Evolutionary conservation across 1,284 basidiomycete species (phyloP).

Genomic region (Peniophora sp.): DNA sequence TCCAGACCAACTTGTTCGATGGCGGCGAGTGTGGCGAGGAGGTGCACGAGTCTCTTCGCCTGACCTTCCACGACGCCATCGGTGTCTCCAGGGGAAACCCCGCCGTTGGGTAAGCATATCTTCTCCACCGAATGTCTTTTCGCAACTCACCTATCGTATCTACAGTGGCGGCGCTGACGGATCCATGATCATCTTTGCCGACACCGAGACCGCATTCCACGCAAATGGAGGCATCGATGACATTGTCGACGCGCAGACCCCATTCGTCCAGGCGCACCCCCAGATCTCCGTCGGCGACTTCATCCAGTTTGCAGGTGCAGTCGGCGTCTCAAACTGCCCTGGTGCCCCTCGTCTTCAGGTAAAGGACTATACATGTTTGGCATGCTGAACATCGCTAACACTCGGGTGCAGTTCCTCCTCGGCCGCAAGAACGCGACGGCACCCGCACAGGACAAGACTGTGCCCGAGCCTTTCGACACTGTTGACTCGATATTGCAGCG

Average conservation of each 20-base stretch:
- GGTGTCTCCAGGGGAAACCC: not conserved
- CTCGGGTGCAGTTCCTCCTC: slow-evolving; percentile 16
- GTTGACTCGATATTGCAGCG: slow-evolving; percentile 17
- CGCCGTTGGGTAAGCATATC: not conserved
- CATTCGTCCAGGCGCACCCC: slow-evolving; percentile 13
- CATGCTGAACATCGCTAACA: slow-evolving; percentile 20
- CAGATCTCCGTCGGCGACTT: slow-evolving; percentile 17
- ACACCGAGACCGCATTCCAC: not conserved
- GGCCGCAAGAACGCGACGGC: slow-evolving; percentile 15
- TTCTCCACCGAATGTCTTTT: not conserved
- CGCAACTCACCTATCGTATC: not conserved
- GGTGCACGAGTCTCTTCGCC: not conserved
- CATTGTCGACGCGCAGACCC: slow-evolving; percentile 15
- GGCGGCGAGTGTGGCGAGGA: not conserved
- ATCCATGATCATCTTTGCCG: slow-evolving; percentile 2
- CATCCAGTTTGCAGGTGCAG: slow-evolving; percentile 21
- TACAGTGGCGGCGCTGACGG: slow-evolving; percentile 8
- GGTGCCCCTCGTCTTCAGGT: slow-evolving; percentile 19
- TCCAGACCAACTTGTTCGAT: slow-evolving; percentile 2
- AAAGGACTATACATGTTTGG: slow-evolving; percentile 17
- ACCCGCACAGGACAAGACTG: slow-evolving; percentile 12
- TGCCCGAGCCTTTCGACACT: slow-evolving; percentile 16
- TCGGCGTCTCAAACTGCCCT: slow-evolving; percentile 19
- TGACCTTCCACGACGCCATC: slow-evolving; percentile 1
- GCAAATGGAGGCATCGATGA: slow-evolving; percentile 21